Base-by-base conservation (phyloP, 2,329 filamentous ascomycete genomes). In the Drechslerella coelobrocha region DNA sequence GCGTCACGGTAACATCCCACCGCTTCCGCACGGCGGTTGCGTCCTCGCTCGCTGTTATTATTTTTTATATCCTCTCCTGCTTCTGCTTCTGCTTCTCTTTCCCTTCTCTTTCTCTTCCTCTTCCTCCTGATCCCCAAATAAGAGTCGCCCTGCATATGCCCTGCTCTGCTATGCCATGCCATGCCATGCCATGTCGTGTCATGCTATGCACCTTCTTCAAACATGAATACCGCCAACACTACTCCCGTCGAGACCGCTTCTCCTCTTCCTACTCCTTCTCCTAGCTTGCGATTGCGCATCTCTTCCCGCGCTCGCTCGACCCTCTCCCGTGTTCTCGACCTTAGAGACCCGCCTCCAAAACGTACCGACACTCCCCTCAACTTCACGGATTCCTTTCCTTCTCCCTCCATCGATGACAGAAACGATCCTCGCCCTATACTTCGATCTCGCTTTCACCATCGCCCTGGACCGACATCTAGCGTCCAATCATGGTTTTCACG, bases 301-400 rank as follows among this genome's bases (percentile, higher is more conserved):
- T 63, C 66, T 10, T 51, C 39, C 31, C 53, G 66, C 9, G 66
- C 66, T 24, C 57, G 59, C 10, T 62, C 59, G 17, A 63, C 59
- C n/a, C 48, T 71, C 7, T 50, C 48, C 8, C 59, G 66, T 14
- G 55, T 69, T 12, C 45, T 57, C 5, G 55, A 61, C n/a, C 45
- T 57, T 2, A 53, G 54, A 60, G 66, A 71, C 6, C 66, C 66
- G 8, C 66, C 66, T 9, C 66, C 66, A 2, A 63, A 71, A 60
- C 66, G 66, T 4, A 71, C 59, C 53, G 66, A 71, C 41, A 71
- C 66, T 6, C 66, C 66, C 4, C 29, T 71, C 7, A 71, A 71
- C 27, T 63, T 63, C 29, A 63, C 39, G 7, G 66, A 71, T 24
- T 26, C 9, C 17, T 45, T 8, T 5, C 47, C 14, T 17, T n/a